phyloP scores from a whole-genome alignment of 768 basidiomycete species.

The Lactarius evosmus region DNA sequence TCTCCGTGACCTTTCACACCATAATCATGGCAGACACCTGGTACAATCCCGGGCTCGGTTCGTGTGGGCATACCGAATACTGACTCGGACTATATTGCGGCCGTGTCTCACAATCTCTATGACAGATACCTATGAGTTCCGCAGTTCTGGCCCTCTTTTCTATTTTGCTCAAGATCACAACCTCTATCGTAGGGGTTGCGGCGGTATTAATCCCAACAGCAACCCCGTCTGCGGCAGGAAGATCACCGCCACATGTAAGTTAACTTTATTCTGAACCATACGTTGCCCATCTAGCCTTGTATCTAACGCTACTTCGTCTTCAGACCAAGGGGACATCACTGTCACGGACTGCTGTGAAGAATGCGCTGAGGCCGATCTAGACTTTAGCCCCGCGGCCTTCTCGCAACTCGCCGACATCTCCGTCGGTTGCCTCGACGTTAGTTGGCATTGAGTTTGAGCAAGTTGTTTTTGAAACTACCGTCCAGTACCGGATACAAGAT shows the following conservation, averaged over 20 bases:
- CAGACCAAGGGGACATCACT: conserved; percentile 54
- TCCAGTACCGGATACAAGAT: neutral
- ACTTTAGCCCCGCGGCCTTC: conserved; percentile 64
- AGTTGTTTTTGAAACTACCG: neutral
- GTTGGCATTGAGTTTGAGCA: conserved; percentile 47
- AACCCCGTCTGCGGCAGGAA: conserved; percentile 68
- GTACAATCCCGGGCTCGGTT: conserved; percentile 58
- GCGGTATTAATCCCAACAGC: conserved; percentile 60
- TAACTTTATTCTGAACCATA: conserved; percentile 7
- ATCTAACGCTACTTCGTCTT: conserved; percentile 10
- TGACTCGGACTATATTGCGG: conserved; percentile 52
- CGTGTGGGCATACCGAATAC: conserved; percentile 61
- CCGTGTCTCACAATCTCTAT: conserved; percentile 53
- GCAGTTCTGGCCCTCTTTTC: neutral
- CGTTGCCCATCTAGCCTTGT: conserved; percentile 15
- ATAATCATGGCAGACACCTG: conserved; percentile 43
- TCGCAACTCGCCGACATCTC: conserved; percentile 39
- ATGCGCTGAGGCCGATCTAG: conserved; percentile 52
- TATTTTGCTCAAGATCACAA: neutral
- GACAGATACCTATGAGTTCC: conserved; percentile 56
- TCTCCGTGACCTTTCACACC: conserved; percentile 2
- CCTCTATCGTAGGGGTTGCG: conserved; percentile 45
- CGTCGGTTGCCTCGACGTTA: conserved; percentile 52
- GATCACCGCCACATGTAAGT: conserved; percentile 49
- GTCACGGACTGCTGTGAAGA: conserved; percentile 63